Conservation (phyloP, 1,284 basidiomycete species). For the Gymnopus androsaceus region DNA sequence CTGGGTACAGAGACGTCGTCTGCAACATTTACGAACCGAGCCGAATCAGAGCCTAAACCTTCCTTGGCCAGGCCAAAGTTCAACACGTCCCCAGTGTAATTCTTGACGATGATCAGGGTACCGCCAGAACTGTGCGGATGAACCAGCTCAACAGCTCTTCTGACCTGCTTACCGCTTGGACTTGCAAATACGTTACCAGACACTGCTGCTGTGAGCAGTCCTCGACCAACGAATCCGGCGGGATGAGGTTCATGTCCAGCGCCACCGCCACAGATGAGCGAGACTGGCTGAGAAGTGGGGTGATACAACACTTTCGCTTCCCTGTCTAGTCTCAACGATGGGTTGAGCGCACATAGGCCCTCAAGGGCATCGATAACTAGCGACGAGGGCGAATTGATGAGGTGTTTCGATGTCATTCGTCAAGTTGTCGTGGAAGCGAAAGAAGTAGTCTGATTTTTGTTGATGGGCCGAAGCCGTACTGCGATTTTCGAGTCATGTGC, state of each 20-base stretch:
- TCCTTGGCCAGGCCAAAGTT: conserved; percentile 94
- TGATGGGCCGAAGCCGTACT: too few relatives aligned
- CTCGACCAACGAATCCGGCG: conserved; percentile 79
- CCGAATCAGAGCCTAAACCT: conserved; percentile 71
- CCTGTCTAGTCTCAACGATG: conserved; percentile 67
- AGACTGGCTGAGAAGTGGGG: conserved; percentile 67
- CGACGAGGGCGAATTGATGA: conserved; percentile 67
- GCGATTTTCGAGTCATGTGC: too few relatives aligned
- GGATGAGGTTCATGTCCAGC: conserved; percentile 91
- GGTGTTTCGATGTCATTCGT: conserved; percentile 58
- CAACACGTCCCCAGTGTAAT: conserved; percentile 88
- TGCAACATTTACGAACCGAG: conserved; percentile 85
- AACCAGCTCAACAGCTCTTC: conserved; percentile 77
- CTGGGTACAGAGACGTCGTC: conserved; percentile 90
- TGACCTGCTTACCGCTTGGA: conserved; percentile 83
- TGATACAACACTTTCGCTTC: conserved; percentile 69
- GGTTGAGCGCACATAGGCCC: conserved; percentile 74
- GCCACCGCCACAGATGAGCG: conserved; percentile 87
- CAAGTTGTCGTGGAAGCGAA: too few relatives aligned
- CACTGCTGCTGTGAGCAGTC: conserved; percentile 83
- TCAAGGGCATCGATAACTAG: conserved; percentile 78
- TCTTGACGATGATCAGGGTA: conserved; percentile 42
- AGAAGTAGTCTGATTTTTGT: too few relatives aligned
- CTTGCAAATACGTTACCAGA: conserved; percentile 89
- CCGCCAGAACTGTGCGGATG: conserved; percentile 29